Conservation (phyloP, 2,329 filamentous ascomycete species). For the Ophiostoma novo-ulmi region DNA sequence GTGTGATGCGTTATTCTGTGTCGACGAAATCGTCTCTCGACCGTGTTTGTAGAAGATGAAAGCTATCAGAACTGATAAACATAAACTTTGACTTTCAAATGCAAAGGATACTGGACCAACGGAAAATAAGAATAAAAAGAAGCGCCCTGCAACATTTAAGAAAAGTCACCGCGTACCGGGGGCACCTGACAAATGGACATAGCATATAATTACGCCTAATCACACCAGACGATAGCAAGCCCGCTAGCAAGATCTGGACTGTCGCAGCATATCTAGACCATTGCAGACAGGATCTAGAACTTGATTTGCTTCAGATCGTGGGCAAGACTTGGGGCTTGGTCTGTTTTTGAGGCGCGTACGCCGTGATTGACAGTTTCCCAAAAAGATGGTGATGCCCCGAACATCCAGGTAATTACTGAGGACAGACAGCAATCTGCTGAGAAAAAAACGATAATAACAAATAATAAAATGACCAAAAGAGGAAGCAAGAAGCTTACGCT, state of each 20-base stretch:
- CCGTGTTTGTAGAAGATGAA: too few species aligned
- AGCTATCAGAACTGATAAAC: background rate
- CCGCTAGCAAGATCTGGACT: background rate
- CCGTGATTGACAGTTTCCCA: background rate
- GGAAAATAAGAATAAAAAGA: background rate
- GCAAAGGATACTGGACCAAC: background rate
- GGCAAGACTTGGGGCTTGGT: background rate
- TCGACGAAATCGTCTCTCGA: background rate
- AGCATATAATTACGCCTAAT: background rate
- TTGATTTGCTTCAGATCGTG: background rate
- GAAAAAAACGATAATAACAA: background rate
- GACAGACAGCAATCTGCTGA: background rate
- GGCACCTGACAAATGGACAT: background rate
- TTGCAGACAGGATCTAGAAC: background rate
- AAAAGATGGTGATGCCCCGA: background rate
- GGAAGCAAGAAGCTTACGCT: constrained; percentile 2
- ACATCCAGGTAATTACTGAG: background rate
- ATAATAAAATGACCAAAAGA: background rate
- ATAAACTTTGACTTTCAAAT: background rate
- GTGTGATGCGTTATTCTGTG: background rate
- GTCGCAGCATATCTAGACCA: background rate
- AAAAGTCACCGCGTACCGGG: background rate
- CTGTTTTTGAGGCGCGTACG: background rate
- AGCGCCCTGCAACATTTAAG: background rate
- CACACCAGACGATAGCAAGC: background rate